A percentile compares a stretch with the other conserved stretches of the same genome.
These are phyloP conservation scores for Phascolomyces articulosus DNA, from an alignment of 371 early-diverging fungal species.

Conservation along the genomic window DNA sequence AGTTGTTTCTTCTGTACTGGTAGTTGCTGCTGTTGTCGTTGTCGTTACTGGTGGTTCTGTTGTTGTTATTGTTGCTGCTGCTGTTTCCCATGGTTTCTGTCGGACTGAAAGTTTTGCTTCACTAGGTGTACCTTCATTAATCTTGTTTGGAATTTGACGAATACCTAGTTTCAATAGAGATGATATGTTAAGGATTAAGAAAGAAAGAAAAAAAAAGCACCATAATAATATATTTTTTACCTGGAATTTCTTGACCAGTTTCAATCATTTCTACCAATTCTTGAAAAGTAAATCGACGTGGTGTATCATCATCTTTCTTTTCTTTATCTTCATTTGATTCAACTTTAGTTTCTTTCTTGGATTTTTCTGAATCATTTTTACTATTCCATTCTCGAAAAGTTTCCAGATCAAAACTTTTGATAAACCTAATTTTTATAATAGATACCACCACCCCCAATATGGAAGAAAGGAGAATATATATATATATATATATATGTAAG, in stretches of 20 bases:
- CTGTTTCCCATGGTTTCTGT: conserved; percentile 54
- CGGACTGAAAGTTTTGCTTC: conserved; percentile 42
- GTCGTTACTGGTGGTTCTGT: background rate
- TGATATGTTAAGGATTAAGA: background rate
- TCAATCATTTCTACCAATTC: conserved; percentile 57
- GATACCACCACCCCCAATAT: too few relatives aligned
- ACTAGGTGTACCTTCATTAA: conserved; percentile 54
- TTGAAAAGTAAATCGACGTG: conserved; percentile 41
- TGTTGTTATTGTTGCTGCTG: background rate
- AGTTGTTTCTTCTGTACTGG: background rate
- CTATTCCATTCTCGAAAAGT: conserved; percentile 24
- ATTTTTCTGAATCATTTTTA: background rate
- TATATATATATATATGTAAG: too few relatives aligned
- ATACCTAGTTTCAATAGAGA: conserved; percentile 32
- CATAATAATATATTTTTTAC: conserved; percentile 20
- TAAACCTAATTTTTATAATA: too few relatives aligned
- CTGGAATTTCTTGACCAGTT: conserved; percentile 56
- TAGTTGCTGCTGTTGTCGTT: background rate
- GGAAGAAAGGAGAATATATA: too few relatives aligned
- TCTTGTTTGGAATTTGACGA: conserved; percentile 56
- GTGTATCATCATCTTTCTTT: conserved; percentile 4
- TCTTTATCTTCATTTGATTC: background rate
- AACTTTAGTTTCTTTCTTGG: background rate
- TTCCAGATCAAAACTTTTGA: conserved; percentile 23
- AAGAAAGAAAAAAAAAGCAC: background rate